Conservation (phyloP, 345 rosid genomes). For the Eucalyptus sp. region DNA sequence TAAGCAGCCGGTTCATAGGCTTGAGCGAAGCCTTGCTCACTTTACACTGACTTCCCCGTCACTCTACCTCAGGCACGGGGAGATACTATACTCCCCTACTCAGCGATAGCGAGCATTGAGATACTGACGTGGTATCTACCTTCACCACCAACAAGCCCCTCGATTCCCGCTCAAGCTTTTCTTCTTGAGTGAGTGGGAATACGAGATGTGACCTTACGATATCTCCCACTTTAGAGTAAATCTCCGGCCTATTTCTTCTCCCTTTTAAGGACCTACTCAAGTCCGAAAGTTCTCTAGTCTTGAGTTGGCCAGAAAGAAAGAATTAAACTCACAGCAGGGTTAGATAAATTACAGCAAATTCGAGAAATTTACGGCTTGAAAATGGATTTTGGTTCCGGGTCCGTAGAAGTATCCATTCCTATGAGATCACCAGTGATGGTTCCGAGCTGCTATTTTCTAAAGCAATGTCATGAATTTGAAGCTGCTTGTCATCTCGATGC, state of each 20-base stretch:
- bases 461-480: neutral
- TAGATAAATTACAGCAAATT: neutral
- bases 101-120: rapidly evolving
- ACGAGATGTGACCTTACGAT: rapidly evolving
- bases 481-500: neutral
- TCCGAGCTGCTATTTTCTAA: neutral
- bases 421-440: neutral
- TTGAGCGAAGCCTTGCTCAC: too few relatives aligned
- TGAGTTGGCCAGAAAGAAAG: neutral
- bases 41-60: too few relatives aligned
- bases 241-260: too few relatives aligned
- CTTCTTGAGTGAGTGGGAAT: rapidly evolving
- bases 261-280: rapidly evolving
- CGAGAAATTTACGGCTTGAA: neutral
- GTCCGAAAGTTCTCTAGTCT: rapidly evolving
- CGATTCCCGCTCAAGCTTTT: too few relatives aligned
- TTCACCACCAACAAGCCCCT: rapidly evolving
- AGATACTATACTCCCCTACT: too few relatives aligned
- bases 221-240: rapidly evolving
- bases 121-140: too few relatives aligned
- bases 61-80: rapidly evolving
- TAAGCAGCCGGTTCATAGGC: too few relatives aligned
- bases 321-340: rapidly evolving
- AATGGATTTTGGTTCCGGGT: neutral
- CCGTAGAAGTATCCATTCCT: neutral